Evolutionary conservation across 345 rosid species (phyloP), one percentile per base, ranked within the genome.

Genomic region (Eucalyptus grandis): DNA sequence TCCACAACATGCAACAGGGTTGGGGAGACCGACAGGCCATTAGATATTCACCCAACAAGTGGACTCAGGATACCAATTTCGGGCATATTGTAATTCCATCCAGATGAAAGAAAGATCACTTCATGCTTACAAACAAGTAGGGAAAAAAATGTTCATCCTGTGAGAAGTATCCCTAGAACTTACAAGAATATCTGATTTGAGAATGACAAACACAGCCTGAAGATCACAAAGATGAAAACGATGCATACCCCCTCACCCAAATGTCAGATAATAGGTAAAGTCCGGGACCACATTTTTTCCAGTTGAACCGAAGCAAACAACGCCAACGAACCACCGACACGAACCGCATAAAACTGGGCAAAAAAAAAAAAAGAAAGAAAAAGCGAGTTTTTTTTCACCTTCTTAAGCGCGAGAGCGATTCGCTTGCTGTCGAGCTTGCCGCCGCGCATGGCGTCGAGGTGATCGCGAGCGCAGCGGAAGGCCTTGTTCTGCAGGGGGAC

Each of bases 361-460:
- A 37, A 60, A 54, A 50, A 60, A 54, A 50, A 51, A 69, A 60
- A 31, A n/a, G 62, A 67, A 27, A 60, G 34, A 44, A 53, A 58
- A 13, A 13, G 22, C 30, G 14, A 24, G 9, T 11, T 49, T 7
- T 67, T 67, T 14, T 44, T 56, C 47, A 96, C 99, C 99, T 96
- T 98, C 92, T 98, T 98, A 13, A 97, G 98, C 31, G 99, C 95
- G 86, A 96, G 97, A 51, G 99, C 99, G 26, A 98, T 95, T 89
- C 97, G 94, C 92, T 97, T 98, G 91, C 97, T 97, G 90, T 96
- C 99, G 69, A 96, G 93, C 85, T 98, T 98, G 31, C 94, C 94
- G 90, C 97, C 93, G 92, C 96, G 94, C 91, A 92, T 95, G 89
- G 97, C 92, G 91, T 97, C 97, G 88, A 98, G 96, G 86, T 90